These are phyloP conservation scores for Phytophthora sojae DNA, from an alignment of 352 stramenopile species.

Conservation along the genomic window DNA sequence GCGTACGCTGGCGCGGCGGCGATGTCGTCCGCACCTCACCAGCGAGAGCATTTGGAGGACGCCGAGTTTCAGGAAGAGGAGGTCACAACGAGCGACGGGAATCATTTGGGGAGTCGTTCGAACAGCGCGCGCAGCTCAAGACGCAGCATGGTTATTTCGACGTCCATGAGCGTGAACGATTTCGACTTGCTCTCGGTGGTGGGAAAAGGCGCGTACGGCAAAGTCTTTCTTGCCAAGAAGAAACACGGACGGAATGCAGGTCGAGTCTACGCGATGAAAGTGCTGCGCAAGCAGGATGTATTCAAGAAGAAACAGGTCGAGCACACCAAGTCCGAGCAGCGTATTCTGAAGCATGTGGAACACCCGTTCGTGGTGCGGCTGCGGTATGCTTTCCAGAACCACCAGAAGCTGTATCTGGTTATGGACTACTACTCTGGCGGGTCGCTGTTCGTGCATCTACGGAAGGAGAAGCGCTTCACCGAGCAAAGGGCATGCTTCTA, in stretches of 20 bases:
- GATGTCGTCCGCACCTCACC: slow-evolving; percentile 55
- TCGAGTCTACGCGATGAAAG: slow-evolving; percentile 91
- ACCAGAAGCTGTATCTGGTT: slow-evolving; percentile 90
- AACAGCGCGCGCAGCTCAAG: slow-evolving; percentile 56
- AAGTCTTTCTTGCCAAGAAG: slow-evolving; percentile 88
- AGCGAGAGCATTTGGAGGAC: slow-evolving; percentile 77
- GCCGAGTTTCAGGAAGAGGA: slow-evolving; percentile 75
- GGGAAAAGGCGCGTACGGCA: slow-evolving; percentile 88
- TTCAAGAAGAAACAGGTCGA: slow-evolving; percentile 90
- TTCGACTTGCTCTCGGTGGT: slow-evolving; percentile 89
- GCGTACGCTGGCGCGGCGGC: slow-evolving; percentile 68
- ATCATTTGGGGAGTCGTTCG: slow-evolving; percentile 39
- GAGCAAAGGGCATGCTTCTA: slow-evolving; percentile 85
- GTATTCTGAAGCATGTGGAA: slow-evolving; percentile 89
- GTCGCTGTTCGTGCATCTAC: slow-evolving; percentile 87
- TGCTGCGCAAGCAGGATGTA: slow-evolving; percentile 86
- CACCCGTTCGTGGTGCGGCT: slow-evolving; percentile 91
- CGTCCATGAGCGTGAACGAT: slow-evolving; percentile 84
- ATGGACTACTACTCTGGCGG: slow-evolving; percentile 92
- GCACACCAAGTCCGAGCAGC: slow-evolving; percentile 90
- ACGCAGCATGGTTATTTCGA: slow-evolving; percentile 85
- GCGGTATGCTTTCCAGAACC: slow-evolving; percentile 90
- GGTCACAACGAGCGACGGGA: not conserved
- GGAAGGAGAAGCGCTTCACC: slow-evolving; percentile 76
- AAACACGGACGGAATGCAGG: slow-evolving; percentile 74